Conservation (phyloP, 1,284 basidiomycete species). For the Pseudozyma tsukubaensis region DNA sequence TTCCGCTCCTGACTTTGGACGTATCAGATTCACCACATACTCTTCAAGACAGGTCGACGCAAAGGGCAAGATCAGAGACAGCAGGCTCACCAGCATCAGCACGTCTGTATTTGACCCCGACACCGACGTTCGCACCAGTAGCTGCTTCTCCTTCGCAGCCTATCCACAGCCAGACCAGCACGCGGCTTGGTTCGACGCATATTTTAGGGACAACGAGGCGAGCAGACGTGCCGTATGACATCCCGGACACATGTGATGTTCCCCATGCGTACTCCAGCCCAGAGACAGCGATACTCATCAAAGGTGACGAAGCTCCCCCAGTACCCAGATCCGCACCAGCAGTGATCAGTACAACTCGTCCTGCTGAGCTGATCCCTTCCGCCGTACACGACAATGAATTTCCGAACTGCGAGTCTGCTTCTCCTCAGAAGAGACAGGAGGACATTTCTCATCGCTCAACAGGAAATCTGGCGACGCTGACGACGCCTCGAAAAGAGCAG, state of each 20-base stretch:
- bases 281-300: too few species aligned
- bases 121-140: constrained; percentile 1
- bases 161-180: too few species aligned
- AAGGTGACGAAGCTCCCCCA: too few species aligned
- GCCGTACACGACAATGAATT: background rate
- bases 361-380: background rate
- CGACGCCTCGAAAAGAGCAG: constrained; percentile 3
- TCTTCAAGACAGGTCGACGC: too few species aligned
- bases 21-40: background rate
- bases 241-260: too few species aligned
- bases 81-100: background rate
- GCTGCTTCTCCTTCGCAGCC: too few species aligned
- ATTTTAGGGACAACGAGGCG: too few species aligned
- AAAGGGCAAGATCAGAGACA: background rate
- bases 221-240: too few species aligned
- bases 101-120: background rate
- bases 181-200: too few species aligned
- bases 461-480: background rate
- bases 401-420: background rate
- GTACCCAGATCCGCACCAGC: background rate
- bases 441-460: background rate
- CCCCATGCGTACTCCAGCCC: too few species aligned
- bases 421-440: background rate
- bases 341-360: background rate
- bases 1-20: constrained; percentile 7